These are phyloP conservation scores for Arthrinium phaeospermum DNA, from an alignment of 2,329 filamentous ascomycete species.

Conservation along the genomic window DNA sequence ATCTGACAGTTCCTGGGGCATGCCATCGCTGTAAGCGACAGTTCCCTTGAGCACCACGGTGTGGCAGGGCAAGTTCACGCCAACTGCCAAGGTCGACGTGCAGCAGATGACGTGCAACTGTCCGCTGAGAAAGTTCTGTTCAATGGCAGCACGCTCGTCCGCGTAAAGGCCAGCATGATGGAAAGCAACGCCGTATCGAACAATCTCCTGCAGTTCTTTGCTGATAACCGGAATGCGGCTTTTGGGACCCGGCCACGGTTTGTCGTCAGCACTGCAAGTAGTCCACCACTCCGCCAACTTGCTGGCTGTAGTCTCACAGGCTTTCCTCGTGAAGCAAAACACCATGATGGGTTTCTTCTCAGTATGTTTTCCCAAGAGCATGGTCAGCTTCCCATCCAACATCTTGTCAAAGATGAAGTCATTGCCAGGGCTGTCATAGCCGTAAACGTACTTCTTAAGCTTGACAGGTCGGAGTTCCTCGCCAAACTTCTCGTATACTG, in stretches of 20 bases:
- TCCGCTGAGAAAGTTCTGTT: slow-evolving; percentile 71
- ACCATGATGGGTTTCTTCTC: slow-evolving; percentile 79
- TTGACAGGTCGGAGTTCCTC: slow-evolving; percentile 83
- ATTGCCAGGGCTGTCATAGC: slow-evolving; percentile 68
- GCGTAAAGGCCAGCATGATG: slow-evolving; percentile 79
- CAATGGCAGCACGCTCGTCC: slow-evolving; percentile 68
- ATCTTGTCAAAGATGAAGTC: slow-evolving; percentile 79
- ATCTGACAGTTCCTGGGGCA: slow-evolving; percentile 74
- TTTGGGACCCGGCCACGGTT: slow-evolving; percentile 68
- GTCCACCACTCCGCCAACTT: slow-evolving; percentile 71
- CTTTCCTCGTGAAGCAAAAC: slow-evolving; percentile 80
- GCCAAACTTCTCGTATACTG: slow-evolving; percentile 72
- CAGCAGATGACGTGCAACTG: slow-evolving; percentile 84
- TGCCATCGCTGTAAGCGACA: slow-evolving; percentile 65
- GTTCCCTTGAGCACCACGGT: slow-evolving; percentile 86
- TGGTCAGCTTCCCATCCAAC: slow-evolving; percentile 68
- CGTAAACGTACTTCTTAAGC: slow-evolving; percentile 77
- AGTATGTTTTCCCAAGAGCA: slow-evolving; percentile 70
- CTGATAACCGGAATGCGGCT: slow-evolving; percentile 58
- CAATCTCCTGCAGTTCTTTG: slow-evolving; percentile 61
- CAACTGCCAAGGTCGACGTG: slow-evolving; percentile 83
- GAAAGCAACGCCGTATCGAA: slow-evolving; percentile 70
- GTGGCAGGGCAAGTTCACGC: slow-evolving; percentile 83
- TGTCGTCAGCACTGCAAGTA: slow-evolving; percentile 52
- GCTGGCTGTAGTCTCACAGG: slow-evolving; percentile 70